Percentiles rank a stretch among this genome's conserved stretches.
Conservation (phyloP, 176 grass and related monocot genomes). For the Bromus sterilis region DNA sequence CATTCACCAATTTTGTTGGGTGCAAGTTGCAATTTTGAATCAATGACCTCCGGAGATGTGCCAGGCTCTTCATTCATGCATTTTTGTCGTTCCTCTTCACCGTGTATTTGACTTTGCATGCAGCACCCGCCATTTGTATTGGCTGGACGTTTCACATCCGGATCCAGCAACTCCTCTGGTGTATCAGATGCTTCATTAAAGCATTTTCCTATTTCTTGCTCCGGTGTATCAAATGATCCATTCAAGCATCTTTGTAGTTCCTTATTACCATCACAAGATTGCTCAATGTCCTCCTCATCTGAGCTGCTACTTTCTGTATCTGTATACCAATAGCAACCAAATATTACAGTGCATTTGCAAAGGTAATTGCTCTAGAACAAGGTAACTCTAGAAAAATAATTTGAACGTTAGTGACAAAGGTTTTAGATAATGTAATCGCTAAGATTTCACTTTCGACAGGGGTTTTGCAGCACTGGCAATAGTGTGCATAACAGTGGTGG, state of each 20-base stretch:
- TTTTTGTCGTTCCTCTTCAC: neutral
- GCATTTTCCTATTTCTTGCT: neutral
- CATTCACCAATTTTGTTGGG: neutral
- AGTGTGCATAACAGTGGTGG: neutral
- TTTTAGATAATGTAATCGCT: neutral
- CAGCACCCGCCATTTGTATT: neutral
- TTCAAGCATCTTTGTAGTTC: slow-evolving; percentile 5
- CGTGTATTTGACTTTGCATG: neutral
- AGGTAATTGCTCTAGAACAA: neutral
- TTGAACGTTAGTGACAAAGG: neutral
- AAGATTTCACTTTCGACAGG: neutral
- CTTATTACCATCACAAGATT: neutral
- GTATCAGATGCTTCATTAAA: neutral
- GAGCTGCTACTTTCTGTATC: slow-evolving; percentile 25
- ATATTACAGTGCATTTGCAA: neutral
- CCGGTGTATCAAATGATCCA: neutral
- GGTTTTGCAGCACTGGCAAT: neutral
- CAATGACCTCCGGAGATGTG: neutral
- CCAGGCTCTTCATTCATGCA: neutral
- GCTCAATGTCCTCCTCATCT: slow-evolving; percentile 12
- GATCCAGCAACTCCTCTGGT: neutral
- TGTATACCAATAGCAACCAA: neutral
- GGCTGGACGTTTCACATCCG: neutral
- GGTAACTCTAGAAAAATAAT: neutral
- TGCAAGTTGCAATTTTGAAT: neutral